Conservation (phyloP, 2,329 filamentous ascomycete genomes). For the Ceratocystis alfenasii region DNA sequence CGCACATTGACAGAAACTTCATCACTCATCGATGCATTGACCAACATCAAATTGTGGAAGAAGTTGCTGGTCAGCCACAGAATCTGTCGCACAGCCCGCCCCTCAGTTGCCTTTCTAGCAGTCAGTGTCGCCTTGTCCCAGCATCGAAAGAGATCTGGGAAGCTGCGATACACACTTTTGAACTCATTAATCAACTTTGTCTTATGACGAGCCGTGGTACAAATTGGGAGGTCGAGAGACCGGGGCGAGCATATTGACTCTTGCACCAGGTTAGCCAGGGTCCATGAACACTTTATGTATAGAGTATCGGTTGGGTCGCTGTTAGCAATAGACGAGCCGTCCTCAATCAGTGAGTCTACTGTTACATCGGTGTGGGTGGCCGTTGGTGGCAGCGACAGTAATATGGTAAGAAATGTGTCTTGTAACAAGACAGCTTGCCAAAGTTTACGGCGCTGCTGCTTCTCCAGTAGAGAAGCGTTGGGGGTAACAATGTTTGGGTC, state of each 20-base stretch:
- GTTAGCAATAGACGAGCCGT: conserved; percentile 44
- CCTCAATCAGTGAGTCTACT: conserved; percentile 60
- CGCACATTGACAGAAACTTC: conserved; percentile 54
- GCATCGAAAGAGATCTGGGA: conserved; percentile 57
- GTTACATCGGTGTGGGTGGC: conserved; percentile 69
- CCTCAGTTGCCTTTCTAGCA: conserved; percentile 45
- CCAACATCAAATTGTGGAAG: conserved; percentile 69
- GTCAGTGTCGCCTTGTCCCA: conserved; percentile 52
- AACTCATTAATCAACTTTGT: conserved; percentile 58
- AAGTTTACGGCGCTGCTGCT: conserved; percentile 65
- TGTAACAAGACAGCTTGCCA: conserved; percentile 75
- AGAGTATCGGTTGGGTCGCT: conserved; percentile 54
- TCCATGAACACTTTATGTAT: conserved; percentile 68
- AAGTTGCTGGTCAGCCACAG: conserved; percentile 72
- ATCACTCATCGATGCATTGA: conserved; percentile 57
- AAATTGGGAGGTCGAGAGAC: conserved; percentile 61
- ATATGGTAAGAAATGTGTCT: conserved; percentile 68
- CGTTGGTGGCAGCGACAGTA: conserved; percentile 64
- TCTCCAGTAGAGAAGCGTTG: conserved; percentile 55
- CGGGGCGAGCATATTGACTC: conserved; percentile 63
- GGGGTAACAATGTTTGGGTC: conserved; percentile 65
- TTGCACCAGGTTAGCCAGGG: conserved; percentile 65
- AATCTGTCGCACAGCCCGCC: conserved; percentile 59
- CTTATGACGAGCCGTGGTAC: conserved; percentile 55
- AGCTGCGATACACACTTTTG: conserved; percentile 57